phyloP scores from a whole-genome alignment of 495 filamentous ascomycete genomes.

The Neurospora terricola region DNA sequence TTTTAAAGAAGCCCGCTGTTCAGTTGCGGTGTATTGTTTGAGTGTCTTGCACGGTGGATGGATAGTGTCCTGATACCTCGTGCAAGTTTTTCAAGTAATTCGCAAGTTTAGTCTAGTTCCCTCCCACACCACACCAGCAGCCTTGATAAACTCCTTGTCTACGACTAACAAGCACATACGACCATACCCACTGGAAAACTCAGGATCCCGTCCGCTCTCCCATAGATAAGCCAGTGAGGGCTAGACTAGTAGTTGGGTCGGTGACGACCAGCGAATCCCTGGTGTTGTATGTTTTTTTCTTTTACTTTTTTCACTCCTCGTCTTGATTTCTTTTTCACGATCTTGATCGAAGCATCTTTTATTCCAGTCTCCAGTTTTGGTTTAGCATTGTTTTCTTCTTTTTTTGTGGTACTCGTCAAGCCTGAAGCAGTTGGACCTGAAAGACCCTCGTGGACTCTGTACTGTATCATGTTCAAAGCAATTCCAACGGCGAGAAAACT shows the following conservation, averaged over 20 bases:
- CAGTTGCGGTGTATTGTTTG: not conserved
- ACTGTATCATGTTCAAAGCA: too few relatives aligned
- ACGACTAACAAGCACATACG: constrained; percentile 18
- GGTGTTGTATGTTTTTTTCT: constrained; percentile 16
- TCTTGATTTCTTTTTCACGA: not conserved
- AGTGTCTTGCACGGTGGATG: not conserved
- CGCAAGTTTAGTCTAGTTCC: too few relatives aligned
- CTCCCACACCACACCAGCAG: too few relatives aligned
- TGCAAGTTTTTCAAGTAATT: too few relatives aligned
- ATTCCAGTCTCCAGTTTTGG: not conserved
- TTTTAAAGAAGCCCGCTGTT: not conserved
- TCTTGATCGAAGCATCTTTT: too few relatives aligned
- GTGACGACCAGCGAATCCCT: constrained; percentile 31
- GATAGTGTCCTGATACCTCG: not conserved
- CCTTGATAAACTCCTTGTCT: not conserved
- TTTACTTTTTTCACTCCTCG: not conserved
- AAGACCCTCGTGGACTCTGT: too few relatives aligned
- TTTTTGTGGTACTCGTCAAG: not conserved
- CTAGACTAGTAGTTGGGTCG: constrained; percentile 38
- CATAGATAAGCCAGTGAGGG: constrained; percentile 28
- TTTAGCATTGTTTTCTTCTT: not conserved
- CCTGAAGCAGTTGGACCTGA: too few relatives aligned
- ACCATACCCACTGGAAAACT: constrained; percentile 35
- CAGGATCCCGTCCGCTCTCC: constrained; percentile 44
- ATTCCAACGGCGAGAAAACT: too few relatives aligned